phyloP scores from a whole-genome alignment of 441 rosid genomes.

The Erodium trifolium region DNA sequence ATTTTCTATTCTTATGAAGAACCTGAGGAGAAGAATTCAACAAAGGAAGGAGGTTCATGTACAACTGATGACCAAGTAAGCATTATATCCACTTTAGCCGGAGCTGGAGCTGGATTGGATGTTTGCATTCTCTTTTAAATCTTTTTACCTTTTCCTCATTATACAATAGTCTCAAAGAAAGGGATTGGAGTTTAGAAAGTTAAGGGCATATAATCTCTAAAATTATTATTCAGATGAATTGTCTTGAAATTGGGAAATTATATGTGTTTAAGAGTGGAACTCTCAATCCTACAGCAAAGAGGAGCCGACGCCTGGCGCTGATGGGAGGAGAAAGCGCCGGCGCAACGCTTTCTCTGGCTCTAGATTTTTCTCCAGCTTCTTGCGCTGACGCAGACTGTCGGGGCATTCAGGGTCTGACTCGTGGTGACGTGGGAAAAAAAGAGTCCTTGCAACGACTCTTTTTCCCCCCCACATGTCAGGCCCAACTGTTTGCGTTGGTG shows the following conservation, averaged over 20 bases:
- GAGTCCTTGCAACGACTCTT: too few species aligned
- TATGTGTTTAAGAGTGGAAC: too few species aligned
- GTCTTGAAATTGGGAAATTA: neutral
- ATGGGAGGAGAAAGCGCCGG: too few species aligned
- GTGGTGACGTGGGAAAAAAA: too few species aligned
- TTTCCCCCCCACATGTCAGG: too few species aligned
- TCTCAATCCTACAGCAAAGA: too few species aligned
- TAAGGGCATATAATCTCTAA: neutral
- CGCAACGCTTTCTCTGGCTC: too few species aligned
- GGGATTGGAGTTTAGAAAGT: neutral
- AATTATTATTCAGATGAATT: neutral
- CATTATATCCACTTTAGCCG: neutral
- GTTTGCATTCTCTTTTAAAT: neutral
- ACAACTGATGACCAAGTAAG: slow-evolving; percentile 44
- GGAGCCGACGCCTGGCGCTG: too few species aligned
- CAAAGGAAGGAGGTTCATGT: slow-evolving; percentile 19
- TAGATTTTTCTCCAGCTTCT: too few species aligned
- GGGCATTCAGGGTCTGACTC: too few species aligned
- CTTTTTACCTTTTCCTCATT: neutral
- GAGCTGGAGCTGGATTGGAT: neutral
- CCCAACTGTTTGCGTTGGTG: too few species aligned
- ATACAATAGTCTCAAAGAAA: neutral
- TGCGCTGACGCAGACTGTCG: too few species aligned
- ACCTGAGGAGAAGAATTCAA: slow-evolving; percentile 22
- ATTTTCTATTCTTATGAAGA: slow-evolving; percentile 24